Evolutionary conservation across 2,329 filamentous ascomycete genomes (phyloP).

Genomic region (Fusarium marasasianum): DNA sequence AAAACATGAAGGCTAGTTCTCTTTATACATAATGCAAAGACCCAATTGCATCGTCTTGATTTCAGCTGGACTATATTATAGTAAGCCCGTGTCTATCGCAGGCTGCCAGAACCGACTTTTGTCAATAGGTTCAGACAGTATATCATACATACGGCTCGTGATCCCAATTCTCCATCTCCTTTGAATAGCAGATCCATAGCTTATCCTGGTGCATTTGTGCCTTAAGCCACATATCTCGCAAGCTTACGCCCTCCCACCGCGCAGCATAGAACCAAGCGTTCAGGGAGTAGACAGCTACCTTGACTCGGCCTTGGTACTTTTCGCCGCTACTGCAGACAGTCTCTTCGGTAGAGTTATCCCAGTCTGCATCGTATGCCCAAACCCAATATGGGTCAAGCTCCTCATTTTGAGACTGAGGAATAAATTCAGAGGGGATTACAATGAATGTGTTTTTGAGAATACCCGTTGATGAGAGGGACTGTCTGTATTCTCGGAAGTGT

Average conservation of each 20-base stretch:
- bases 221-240: background rate
- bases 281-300: background rate
- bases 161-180: background rate
- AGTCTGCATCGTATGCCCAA: background rate
- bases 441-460: background rate
- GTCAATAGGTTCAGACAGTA: rapidly evolving
- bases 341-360: background rate
- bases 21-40: no score
- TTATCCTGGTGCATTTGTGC: background rate
- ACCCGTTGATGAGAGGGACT: background rate
- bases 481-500: background rate
- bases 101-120: background rate
- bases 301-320: background rate
- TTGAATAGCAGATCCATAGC: background rate
- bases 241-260: background rate
- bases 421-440: background rate
- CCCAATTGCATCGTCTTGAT: no score
- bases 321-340: background rate
- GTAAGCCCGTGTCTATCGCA: no score
- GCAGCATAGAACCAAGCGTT: background rate
- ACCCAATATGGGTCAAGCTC: background rate
- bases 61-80: no score
- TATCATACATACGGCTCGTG: background rate
- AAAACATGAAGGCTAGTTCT: no score
- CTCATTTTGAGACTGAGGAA: rapidly evolving